A percentile compares a stretch with the other conserved stretches of the same genome.
phyloP scores from a whole-genome alignment of 176 grass and related monocot species.

The Hordeum vulgare region MorexV3_pseudomolecules_assembly NC_058521.1:440373048-440373547 shows the following conservation, averaged over 20 bases:
- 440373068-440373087: constrained; percentile 82
- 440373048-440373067: constrained; percentile 93
- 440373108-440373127: constrained; percentile 99
- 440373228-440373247: constrained; percentile 97
- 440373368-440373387: constrained; percentile 97
- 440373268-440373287: constrained; percentile 95
- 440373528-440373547: constrained; percentile 94
- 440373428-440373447: constrained; percentile 86
- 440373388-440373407: constrained; percentile 99
- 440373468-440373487: constrained; percentile 97
- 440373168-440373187: constrained; percentile 66
- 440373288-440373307: constrained; percentile 94
- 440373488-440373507: constrained; percentile 93
- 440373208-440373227: constrained; percentile 96
- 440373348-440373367: constrained; percentile 82
- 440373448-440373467: constrained; percentile 89
- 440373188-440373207: constrained; percentile 97
- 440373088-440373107: constrained; percentile 93
- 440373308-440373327: constrained; percentile 93
- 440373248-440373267: constrained; percentile 96
- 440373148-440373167: constrained; percentile 94
- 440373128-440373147: constrained; percentile 99
- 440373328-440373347: constrained; percentile 70
- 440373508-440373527: constrained; percentile 97
- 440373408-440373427: constrained; percentile 81